These are phyloP conservation scores for Ligustrum vulgare DNA, from an alignment of 257 asterid genomes.

Conservation along the genomic window DNA sequence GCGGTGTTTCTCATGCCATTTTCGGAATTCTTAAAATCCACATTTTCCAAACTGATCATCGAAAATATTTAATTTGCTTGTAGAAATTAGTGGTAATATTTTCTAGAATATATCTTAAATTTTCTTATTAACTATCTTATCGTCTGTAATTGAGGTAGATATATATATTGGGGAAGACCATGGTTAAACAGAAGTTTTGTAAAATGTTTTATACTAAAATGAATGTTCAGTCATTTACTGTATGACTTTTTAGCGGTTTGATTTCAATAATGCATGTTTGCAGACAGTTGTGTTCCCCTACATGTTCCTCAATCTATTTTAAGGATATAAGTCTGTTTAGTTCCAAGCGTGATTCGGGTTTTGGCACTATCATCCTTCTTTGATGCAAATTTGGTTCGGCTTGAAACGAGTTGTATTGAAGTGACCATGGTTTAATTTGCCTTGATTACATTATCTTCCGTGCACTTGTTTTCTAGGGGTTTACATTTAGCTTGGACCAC, in stretches of 20 bases:
- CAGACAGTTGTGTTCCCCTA: too few relatives aligned
- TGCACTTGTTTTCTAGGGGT: background rate
- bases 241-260: background rate
- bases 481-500: background rate
- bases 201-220: background rate
- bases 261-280: too few relatives aligned
- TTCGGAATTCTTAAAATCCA: background rate
- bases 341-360: too few relatives aligned
- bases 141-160: background rate
- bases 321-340: too few relatives aligned
- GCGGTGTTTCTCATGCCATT: background rate
- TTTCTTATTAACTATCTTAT: background rate
- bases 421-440: background rate
- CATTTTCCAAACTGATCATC: background rate
- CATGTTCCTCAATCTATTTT: too few relatives aligned
- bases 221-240: background rate
- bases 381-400: too few relatives aligned
- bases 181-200: background rate
- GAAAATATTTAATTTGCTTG: background rate
- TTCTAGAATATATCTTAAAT: background rate
- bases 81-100: background rate
- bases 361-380: too few relatives aligned
- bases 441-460: background rate
- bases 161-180: background rate
- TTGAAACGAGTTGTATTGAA: too few relatives aligned